Conservation (phyloP, 2,329 filamentous ascomycete species). For the Meredithiella fracta region DNA sequence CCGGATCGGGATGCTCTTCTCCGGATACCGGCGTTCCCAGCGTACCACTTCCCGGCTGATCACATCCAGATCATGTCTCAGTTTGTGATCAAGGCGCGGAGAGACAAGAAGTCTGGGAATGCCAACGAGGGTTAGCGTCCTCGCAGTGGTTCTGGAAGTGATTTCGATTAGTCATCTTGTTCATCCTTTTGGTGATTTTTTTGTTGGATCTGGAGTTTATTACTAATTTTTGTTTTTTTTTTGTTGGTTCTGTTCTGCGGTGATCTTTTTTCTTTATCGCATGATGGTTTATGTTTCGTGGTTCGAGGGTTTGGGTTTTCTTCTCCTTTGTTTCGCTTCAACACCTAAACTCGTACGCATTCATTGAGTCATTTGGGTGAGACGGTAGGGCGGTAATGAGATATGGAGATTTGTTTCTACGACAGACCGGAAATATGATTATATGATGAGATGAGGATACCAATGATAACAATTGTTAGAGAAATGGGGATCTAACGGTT, state of each 20-base stretch:
- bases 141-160: neutral
- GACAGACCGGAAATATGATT: too few relatives aligned
- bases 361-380: neutral
- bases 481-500: too few relatives aligned
- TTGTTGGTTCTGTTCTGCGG: neutral
- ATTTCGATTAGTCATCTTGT: neutral
- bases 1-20: constrained; percentile 75
- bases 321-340: neutral
- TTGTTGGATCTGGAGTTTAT: neutral
- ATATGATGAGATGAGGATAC: too few relatives aligned
- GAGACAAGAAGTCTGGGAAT: constrained; percentile 52
- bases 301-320: neutral
- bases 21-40: constrained; percentile 77
- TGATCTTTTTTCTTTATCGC: neutral
- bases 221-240: too few relatives aligned
- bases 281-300: neutral
- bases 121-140: constrained; percentile 34
- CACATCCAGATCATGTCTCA: constrained; percentile 81
- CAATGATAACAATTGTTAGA: too few relatives aligned
- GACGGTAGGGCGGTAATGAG: neutral
- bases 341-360: neutral
- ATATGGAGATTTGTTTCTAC: neutral
- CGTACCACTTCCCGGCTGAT: constrained; percentile 87
- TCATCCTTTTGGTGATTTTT: neutral
- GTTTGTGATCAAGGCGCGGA: constrained; percentile 74